These are phyloP conservation scores for Syncephalis plumigaleata DNA, from an alignment of 371 early-diverging fungal species.

Conservation along the genomic window DNA sequence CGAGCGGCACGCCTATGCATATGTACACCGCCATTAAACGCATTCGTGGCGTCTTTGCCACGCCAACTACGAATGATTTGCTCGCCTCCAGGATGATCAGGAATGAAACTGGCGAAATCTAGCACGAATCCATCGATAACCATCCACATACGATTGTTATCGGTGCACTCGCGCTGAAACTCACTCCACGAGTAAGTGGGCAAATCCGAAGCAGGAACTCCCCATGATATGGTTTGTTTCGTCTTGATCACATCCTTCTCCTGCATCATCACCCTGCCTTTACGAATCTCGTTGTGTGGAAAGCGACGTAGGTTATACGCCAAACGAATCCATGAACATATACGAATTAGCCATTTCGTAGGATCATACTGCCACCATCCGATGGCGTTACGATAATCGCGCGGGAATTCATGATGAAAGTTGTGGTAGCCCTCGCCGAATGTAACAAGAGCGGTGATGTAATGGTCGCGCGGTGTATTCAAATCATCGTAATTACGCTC, in stretches of 20 bases:
- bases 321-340: slow-evolving; percentile 42
- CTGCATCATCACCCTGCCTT: slow-evolving; percentile 64
- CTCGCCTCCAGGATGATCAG: slow-evolving; percentile 80
- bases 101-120: slow-evolving; percentile 71
- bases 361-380: slow-evolving; percentile 34
- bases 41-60: slow-evolving; percentile 68
- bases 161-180: slow-evolving; percentile 21
- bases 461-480: slow-evolving; percentile 2
- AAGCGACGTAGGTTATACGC: slow-evolving; percentile 71
- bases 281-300: slow-evolving; percentile 76
- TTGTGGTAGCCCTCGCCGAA: slow-evolving; percentile 77
- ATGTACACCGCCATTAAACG: slow-evolving; percentile 80
- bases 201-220: slow-evolving; percentile 42
- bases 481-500: slow-evolving; percentile 14
- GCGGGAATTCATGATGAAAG: slow-evolving; percentile 74
- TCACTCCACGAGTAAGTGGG: slow-evolving; percentile 59
- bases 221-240: slow-evolving; percentile 47
- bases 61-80: slow-evolving; percentile 49
- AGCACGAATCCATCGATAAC: slow-evolving; percentile 74
- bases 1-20: slow-evolving; percentile 36
- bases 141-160: slow-evolving; percentile 42
- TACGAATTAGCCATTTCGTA: slow-evolving; percentile 78
- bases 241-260: slow-evolving; percentile 47
- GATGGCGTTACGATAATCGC: slow-evolving; percentile 91
- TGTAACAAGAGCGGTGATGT: slow-evolving; percentile 34